Evolutionary conservation across 441 rosid species (phyloP).

Genomic region (Melastoma candidum): DNA sequence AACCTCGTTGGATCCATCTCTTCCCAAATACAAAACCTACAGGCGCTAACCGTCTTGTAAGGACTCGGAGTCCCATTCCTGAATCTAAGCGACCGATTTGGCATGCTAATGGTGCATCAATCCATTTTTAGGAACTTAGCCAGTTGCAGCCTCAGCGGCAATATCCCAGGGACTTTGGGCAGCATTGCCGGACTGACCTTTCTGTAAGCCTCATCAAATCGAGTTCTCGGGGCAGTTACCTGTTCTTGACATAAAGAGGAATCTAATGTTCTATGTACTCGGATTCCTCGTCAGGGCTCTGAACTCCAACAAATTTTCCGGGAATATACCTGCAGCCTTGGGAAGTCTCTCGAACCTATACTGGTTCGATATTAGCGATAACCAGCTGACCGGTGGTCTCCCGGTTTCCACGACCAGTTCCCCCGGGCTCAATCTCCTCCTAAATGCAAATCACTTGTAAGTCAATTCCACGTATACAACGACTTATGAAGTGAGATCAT

Average conservation of each 20-base stretch:
- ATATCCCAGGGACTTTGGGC: conserved; percentile 11
- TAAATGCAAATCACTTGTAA: conserved; percentile 17
- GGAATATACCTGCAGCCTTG: conserved; percentile 10
- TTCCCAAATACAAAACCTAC: conserved; percentile 3
- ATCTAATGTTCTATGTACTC: background rate
- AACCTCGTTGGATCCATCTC: conserved; percentile 11
- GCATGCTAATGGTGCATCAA: background rate
- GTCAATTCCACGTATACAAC: background rate
- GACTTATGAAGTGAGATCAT: no score
- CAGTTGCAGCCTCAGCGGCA: conserved; percentile 15
- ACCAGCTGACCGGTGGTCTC: conserved; percentile 9
- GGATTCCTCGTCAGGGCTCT: conserved; percentile 12
- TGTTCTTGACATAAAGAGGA: background rate
- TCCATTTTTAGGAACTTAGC: conserved; percentile 10
- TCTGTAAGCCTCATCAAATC: conserved; percentile 6
- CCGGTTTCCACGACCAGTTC: conserved; percentile 3
- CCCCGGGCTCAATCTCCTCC: conserved; percentile 11
- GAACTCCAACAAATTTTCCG: conserved; percentile 11
- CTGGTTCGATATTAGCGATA: conserved; percentile 14
- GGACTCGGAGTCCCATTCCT: background rate
- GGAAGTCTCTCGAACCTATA: conserved; percentile 10
- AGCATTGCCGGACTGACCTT: conserved; percentile 11
- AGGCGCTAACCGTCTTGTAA: conserved; percentile 12
- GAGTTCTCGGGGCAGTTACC: background rate
- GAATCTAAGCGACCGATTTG: background rate